A percentile compares a stretch with the other conserved stretches of the same genome.
Conservation (phyloP, 352 stramenopile genomes). For the Phytopythium chamaehyphon region DNA sequence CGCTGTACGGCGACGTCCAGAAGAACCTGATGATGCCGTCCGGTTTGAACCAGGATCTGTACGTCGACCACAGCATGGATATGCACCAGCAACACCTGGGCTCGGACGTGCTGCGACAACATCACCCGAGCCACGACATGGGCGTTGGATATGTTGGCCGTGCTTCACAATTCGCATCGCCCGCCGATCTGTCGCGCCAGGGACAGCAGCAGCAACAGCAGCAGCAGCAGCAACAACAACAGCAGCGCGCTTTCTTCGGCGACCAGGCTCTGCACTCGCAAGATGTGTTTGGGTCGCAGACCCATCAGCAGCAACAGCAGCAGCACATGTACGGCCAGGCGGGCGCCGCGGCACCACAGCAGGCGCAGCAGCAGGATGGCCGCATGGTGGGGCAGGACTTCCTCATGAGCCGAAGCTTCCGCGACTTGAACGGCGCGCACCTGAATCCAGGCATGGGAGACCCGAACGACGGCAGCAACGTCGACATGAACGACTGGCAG, state of each 20-base stretch:
- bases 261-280: constrained; percentile 47
- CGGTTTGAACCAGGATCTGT: constrained; percentile 42
- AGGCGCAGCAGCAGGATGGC: constrained; percentile 26
- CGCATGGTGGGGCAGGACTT: constrained; percentile 45
- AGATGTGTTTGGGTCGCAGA: constrained; percentile 45
- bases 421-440: constrained; percentile 31
- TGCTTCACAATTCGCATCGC: constrained; percentile 15
- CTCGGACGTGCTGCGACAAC: constrained; percentile 37
- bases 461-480: constrained; percentile 36
- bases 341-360: constrained; percentile 21
- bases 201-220: constrained; percentile 18
- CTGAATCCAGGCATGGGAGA: constrained; percentile 43
- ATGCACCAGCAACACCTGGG: constrained; percentile 29
- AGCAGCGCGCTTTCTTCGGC: constrained; percentile 33
- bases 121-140: constrained; percentile 33
- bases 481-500: constrained; percentile 64
- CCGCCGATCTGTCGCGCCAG: constrained; percentile 17
- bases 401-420: constrained; percentile 39
- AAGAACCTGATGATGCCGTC: constrained; percentile 48
- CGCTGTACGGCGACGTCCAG: constrained; percentile 48
- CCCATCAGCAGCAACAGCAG: constrained; percentile 32
- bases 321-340: constrained; percentile 33
- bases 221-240: constrained; percentile 22
- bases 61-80: constrained; percentile 39
- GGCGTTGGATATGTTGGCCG: constrained; percentile 11